Percentiles rank a stretch among this genome's conserved stretches.
Conservation (phyloP, 2,329 filamentous ascomycete species). For the Lasiodiplodia theobromae region DNA sequence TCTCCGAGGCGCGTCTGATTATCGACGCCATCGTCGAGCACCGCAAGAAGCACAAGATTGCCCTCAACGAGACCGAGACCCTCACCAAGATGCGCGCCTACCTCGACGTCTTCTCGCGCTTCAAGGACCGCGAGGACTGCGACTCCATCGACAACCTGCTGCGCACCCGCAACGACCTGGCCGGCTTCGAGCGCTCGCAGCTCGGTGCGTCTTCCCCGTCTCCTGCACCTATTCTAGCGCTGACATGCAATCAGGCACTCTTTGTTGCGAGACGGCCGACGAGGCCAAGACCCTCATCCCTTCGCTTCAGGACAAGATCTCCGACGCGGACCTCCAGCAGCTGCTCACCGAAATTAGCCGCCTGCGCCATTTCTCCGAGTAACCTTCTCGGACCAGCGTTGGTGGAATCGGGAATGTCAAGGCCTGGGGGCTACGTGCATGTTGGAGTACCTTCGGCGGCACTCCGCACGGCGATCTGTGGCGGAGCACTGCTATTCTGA, state of each 20-base stretch:
- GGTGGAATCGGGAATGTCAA: background rate
- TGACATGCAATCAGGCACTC: constrained; percentile 67
- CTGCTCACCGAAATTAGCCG: constrained; percentile 91
- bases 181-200: constrained; percentile 92
- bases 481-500: constrained; percentile 19
- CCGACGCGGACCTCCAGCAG: constrained; percentile 85
- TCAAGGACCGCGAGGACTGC: constrained; percentile 93
- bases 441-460: background rate
- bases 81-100: constrained; percentile 90
- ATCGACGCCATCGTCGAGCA: constrained; percentile 88
- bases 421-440: background rate
- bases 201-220: constrained; percentile 66
- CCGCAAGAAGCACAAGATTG: constrained; percentile 71
- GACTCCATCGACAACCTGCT: constrained; percentile 91
- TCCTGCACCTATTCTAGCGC: background rate
- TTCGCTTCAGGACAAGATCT: constrained; percentile 85
- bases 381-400: background rate
- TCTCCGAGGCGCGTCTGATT: constrained; percentile 90
- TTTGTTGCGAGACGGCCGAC: constrained; percentile 91
- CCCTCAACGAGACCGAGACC: constrained; percentile 54
- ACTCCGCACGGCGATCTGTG: background rate
- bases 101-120: constrained; percentile 91
- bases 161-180: constrained; percentile 78
- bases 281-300: constrained; percentile 97
- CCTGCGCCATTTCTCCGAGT: constrained; percentile 59